Conservation (phyloP, 1,139 yeast genomes). For the Lodderomyces theae region DNA sequence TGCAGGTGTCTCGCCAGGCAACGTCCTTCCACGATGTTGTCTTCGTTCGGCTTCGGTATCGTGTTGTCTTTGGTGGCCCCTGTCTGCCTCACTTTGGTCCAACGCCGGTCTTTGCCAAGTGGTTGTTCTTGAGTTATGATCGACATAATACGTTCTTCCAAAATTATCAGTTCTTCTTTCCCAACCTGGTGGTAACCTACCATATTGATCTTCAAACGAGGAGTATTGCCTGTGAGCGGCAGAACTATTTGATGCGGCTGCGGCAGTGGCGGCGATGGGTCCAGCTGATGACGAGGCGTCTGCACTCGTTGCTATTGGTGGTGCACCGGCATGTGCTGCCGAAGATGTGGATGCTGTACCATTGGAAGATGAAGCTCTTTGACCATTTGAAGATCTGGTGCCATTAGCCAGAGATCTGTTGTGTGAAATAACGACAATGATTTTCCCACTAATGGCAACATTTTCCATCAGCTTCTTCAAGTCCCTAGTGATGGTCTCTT, state of each 20-base stretch:
- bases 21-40: constrained; percentile 85
- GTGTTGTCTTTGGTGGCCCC: constrained; percentile 57
- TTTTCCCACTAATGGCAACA: constrained; percentile 86
- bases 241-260: constrained; percentile 15
- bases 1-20: constrained; percentile 68
- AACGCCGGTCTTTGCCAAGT: constrained; percentile 96
- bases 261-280: constrained; percentile 16
- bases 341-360: constrained; percentile 6
- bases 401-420: constrained; percentile 17
- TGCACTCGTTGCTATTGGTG: constrained; percentile 14
- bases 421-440: constrained; percentile 72
- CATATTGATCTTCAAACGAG: constrained; percentile 94
- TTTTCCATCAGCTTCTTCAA: constrained; percentile 89
- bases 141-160: constrained; percentile 96
- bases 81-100: constrained; percentile 65
- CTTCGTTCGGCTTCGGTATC: constrained; percentile 84
- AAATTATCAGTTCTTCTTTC: constrained; percentile 96
- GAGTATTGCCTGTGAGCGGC: constrained; percentile 62
- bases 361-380: constrained; percentile 5
- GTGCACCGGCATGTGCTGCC: neutral
- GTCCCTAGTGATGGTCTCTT: constrained; percentile 91
- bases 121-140: constrained; percentile 94
- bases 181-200: constrained; percentile 98
- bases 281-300: constrained; percentile 7
- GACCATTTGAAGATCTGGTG: constrained; percentile 3